A percentile compares a stretch with the other conserved stretches of the same genome.
phyloP scores from a whole-genome alignment of 1,284 basidiomycete species.

The Boletus sp. region DNA sequence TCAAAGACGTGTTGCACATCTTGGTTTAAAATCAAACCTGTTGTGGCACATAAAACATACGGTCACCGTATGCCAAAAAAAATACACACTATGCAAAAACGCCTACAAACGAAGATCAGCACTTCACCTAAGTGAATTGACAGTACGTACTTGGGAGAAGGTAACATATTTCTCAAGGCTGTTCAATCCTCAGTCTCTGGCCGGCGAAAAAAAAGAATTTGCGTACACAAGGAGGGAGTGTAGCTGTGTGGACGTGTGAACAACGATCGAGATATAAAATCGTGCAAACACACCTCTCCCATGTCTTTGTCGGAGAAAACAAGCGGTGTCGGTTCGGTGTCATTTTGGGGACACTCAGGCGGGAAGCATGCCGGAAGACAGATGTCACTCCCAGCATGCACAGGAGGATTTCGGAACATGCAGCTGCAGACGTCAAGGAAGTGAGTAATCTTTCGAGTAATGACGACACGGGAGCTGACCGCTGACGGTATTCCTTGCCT shows the following conservation, averaged over 20 bases:
- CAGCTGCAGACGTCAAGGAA: conserved; percentile 37
- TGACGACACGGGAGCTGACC: conserved; percentile 32
- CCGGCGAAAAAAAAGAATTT: background rate
- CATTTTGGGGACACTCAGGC: conserved; percentile 12
- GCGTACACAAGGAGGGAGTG: conserved; percentile 58
- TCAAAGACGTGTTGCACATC: too few species aligned
- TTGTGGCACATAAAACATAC: too few species aligned
- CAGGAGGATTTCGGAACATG: conserved; percentile 41
- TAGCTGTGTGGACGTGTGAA: conserved; percentile 37
- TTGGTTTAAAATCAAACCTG: too few species aligned
- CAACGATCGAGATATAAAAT: background rate
- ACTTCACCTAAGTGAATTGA: background rate
- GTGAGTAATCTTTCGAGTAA: background rate
- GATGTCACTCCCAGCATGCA: conserved; percentile 41
- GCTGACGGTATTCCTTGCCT: conserved; percentile 52
- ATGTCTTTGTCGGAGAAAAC: conserved; percentile 24
- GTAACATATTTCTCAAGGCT: conserved; percentile 66
- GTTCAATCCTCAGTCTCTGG: conserved; percentile 1
- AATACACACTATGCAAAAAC: too few species aligned
- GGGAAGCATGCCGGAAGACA: conserved; percentile 46
- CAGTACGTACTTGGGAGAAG: conserved; percentile 49
- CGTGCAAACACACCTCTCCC: conserved; percentile 19
- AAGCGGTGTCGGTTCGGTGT: conserved; percentile 1
- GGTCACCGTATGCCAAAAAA: too few species aligned
- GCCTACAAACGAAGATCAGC: too few species aligned